phyloP scores from a whole-genome alignment of 106 monocot genomes.

The Acanthochlamys bracteata region DNA sequence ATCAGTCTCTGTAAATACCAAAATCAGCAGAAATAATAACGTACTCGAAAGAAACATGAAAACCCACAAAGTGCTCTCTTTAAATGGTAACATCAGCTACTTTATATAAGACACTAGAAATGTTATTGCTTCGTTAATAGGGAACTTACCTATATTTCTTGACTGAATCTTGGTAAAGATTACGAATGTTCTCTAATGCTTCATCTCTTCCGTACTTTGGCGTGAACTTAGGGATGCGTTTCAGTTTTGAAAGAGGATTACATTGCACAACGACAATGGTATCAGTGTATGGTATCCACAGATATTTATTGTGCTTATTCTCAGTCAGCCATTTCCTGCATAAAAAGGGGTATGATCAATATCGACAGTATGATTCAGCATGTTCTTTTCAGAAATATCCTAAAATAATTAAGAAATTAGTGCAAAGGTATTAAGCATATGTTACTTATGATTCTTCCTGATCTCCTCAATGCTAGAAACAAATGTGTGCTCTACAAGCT shows the following conservation, averaged over 20 bases:
- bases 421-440: neutral
- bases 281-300: conserved; percentile 95
- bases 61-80: neutral
- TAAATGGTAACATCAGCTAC: neutral
- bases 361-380: neutral
- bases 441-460: conserved; percentile 92
- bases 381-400: neutral
- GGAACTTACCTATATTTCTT: conserved; percentile 54
- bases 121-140: neutral
- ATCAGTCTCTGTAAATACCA: too few species aligned
- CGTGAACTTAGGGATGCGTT: conserved; percentile 37
- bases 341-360: neutral
- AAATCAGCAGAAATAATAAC: too few species aligned
- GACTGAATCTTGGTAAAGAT: conserved; percentile 66
- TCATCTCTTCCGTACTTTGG: conserved; percentile 71
- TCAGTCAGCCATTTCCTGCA: conserved; percentile 92
- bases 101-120: too few species aligned
- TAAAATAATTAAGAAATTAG: neutral
- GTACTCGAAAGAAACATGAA: too few species aligned
- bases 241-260: conserved; percentile 89
- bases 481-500: conserved; percentile 96
- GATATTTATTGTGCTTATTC: conserved; percentile 91
- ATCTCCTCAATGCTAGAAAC: conserved; percentile 65
- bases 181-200: conserved; percentile 65
- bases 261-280: conserved; percentile 73